Evolutionary conservation across 2,329 filamentous ascomycete genomes (phyloP), one percentile per base, ranked within the genome.

Genomic region (Annulohypoxylon truncatum): DNA sequence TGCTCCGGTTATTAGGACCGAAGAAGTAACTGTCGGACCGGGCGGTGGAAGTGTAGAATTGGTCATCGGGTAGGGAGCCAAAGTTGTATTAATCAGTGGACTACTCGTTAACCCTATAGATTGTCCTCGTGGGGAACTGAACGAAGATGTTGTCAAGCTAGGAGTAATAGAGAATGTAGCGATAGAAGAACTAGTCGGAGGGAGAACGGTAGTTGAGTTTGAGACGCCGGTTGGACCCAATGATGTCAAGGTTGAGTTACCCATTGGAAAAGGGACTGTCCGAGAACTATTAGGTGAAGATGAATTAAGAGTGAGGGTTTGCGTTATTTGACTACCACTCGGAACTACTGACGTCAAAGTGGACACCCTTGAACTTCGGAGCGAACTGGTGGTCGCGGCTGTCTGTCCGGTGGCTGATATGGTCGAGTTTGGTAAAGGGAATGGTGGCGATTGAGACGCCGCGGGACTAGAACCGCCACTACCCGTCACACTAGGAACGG

Each of bases 391-490:
- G 1, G 54, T 46, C 24, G 46, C 10, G 3, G 35, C 62, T 33
- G 68, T 69, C 40, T 61, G 60, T n/a, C 61, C 50, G 24, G 24
- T 52, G 3, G 46, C 33, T 31, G 61, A 20, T n/a, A 51, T 15
- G 18, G 69, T 73, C 26, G 68, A 70, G 44, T 73, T 73, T 4
- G 67, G 46, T 22, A 68, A n/a, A 2, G 67, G 71, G 20, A 69
- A 72, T 8, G 67, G 64, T n/a, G 60, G 65, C 31, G 62, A 54
- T 38, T 61, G 63, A 44, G 56, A 53, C 15, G 9, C n/a, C 24
- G 47, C 38, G 8, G 46, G 24, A 10, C 53, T 22, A 47, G 60
- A 54, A 38, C 61, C 55, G 10, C 66, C 55, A 15, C 53, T 56
- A 42, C 40, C 47, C n/a, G 44, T 28, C 13, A 26, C 47, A 1